Evolutionary conservation across 148 eudicot species (phyloP), one percentile per base, ranked within the genome.

Genomic region (Arbutus unedo): DNA sequence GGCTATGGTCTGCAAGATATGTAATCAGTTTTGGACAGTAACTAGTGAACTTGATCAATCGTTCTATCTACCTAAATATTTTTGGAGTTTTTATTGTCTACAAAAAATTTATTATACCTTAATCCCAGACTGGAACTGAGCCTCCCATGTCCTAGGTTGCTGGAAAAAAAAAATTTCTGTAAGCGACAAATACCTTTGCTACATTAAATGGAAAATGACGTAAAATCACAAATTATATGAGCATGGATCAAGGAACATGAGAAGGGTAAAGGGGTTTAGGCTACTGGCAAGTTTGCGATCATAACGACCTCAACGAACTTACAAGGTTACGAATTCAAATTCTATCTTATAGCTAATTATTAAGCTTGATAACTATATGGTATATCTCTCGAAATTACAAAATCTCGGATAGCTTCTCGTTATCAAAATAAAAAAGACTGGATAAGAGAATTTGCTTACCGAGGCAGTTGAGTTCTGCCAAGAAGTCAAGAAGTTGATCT

Each of bases 121-220:
- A 60, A 96, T 94, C 77, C 99, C 99, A 78, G 98, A 96, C 85
- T 93, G 99, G 83, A 96, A 96, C 85, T 96, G 99, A 44, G 98
- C 98, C 83, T 96, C 98, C 99, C 99, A 96, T 81, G 99, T 96
- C 88, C 99, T 93, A 79, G 99, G 99, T 66, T 94, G 93, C 99
- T 96, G n/a, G 97, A 78, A 83, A 82, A 84, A 25, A 18, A 51
- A 55, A 43, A 66, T 54, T 18, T 19, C 45, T 16, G 8, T 15
- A 11, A 51, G 31, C 73, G 21, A 82, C 5, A 43, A 44, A 62
- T 10, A 6, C 11, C 13, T 50, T 4, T 49, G n/a, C n/a, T n/a
- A n/a, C n/a, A n/a, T n/a, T n/a, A n/a, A n/a, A n/a, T 14, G 14
- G 57, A 23, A 38, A 56, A 62, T 47, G 16, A 77, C 59, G 73